Evolutionary conservation across 805 yeast species (phyloP), one percentile per base, ranked within the genome.

Genomic region (Barnettozyma vustinii): DNA sequence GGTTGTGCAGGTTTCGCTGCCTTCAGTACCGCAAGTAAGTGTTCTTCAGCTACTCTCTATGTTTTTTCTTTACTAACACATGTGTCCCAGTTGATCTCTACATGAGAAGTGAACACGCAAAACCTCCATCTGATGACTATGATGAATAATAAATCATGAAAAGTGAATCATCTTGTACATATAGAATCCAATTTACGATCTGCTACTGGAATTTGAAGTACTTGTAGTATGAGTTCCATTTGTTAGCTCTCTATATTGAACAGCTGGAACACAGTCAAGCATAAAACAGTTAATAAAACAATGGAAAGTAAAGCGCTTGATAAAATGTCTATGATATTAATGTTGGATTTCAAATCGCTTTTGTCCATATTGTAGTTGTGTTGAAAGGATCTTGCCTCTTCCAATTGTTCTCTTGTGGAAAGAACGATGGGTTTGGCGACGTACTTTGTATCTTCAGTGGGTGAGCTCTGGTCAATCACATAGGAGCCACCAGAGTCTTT

Each of bases 1-100:
- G 99, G 99, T 1, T 94, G 98, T 74, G 97, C 95, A 25, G 99
- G 97, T 9, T 94, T 94, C 71, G 97, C 98, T 2, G 96, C 94
- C 8, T 94, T 94, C 66, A 84, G 96, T 48, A 83, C 89, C 4
- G 96, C 96, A 7, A 80, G 50, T 47, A 43, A 18, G 50, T 47
- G 23, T 33, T 3, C 57, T 53, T 18, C 55, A 49, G 25, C 10
- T 8, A 26, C 9, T 37, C 8, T 36, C 13, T 12, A 30, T 23
- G 16, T 16, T 30, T 23, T 18, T 8, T 16, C 18, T 9, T 18
- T 33, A 27, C 46, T 39, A 43, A 45, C 42, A 26, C 44, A 26
- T 35, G 25, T 39, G 70, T 9, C n/a, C 15, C 30, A 47, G 50
- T 91, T 51, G 97, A 91, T 63, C 64, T 86, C 56, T 91, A 91